phyloP scores from a whole-genome alignment of 306 rosid genomes.

The Spatholobus suberectus region DNA sequence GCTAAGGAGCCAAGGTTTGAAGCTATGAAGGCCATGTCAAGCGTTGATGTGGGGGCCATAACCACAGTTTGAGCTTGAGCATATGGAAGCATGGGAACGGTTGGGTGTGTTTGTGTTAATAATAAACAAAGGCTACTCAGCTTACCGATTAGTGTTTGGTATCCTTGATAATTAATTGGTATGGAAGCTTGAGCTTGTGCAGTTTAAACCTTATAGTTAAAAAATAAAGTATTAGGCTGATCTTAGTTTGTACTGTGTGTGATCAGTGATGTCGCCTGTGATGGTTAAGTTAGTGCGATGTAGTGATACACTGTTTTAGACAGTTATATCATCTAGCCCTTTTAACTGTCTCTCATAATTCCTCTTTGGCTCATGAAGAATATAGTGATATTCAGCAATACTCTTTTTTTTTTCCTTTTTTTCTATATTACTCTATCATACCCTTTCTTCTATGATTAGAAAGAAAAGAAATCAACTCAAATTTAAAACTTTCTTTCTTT shows the following conservation, averaged over 20 bases:
- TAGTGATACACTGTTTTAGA: conserved; percentile 40
- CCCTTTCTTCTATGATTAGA: background rate
- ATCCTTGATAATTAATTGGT: conserved; percentile 8
- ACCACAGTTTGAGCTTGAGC: conserved; percentile 60
- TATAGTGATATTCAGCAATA: background rate
- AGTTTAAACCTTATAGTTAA: conserved; percentile 4
- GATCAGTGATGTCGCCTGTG: conserved; percentile 40
- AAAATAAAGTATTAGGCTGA: conserved; percentile 33
- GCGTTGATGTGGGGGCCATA: conserved; percentile 53
- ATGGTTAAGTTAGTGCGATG: conserved; percentile 40
- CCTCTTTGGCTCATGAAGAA: conserved; percentile 36
- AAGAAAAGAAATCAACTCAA: background rate
- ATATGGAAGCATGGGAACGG: background rate
- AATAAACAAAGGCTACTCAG: conserved; percentile 28
- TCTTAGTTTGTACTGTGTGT: conserved; percentile 36
- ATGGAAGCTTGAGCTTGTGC: conserved; percentile 36
- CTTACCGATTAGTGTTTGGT: conserved; percentile 7
- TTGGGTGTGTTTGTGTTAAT: conserved; percentile 32
- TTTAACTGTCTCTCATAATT: conserved; percentile 43
- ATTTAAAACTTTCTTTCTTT: background rate
- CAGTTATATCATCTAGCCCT: conserved; percentile 36
- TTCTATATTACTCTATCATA: background rate
- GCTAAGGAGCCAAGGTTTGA: conserved; percentile 98
- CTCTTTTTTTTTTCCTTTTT: background rate
- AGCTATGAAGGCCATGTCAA: conserved; percentile 75